Percentiles rank a stretch among this genome's conserved stretches.
Conservation (phyloP, 2,329 filamentous ascomycete genomes). For the Xylaria sp. region DNA sequence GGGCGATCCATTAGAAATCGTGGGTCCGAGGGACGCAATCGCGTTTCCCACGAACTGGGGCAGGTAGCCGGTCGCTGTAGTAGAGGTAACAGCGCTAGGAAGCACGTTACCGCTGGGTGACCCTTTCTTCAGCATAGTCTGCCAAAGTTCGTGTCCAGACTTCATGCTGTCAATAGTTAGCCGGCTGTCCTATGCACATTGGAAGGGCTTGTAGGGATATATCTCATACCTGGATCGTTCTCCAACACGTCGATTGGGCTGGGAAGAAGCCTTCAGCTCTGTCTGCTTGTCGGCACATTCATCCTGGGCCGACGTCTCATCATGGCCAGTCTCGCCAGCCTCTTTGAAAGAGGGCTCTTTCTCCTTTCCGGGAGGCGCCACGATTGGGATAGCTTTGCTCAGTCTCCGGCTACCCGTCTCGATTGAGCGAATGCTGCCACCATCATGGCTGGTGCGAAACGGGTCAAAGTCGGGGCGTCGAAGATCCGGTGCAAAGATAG, state of each 20-base stretch:
- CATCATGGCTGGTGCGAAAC: slow-evolving; percentile 24
- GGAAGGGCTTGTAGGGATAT: not conserved
- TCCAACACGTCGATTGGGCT: slow-evolving; percentile 20
- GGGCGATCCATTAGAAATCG: slow-evolving; percentile 34
- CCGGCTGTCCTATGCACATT: slow-evolving; percentile 7
- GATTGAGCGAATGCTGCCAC: slow-evolving; percentile 23
- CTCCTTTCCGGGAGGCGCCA: slow-evolving; percentile 27
- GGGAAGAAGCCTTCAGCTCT: slow-evolving; percentile 21
- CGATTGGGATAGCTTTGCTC: slow-evolving; percentile 34
- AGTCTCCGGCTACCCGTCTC: slow-evolving; percentile 22
- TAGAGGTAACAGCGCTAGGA: slow-evolving; percentile 47
- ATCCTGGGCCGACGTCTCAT: slow-evolving; percentile 10
- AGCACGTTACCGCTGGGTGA: slow-evolving; percentile 43
- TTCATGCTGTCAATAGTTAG: slow-evolving; percentile 34
- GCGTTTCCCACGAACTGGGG: slow-evolving; percentile 50
- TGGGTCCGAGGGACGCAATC: slow-evolving; percentile 44
- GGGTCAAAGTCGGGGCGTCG: slow-evolving; percentile 25
- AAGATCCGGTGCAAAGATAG: slow-evolving; percentile 15
- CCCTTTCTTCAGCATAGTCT: slow-evolving; percentile 48
- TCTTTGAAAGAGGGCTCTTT: slow-evolving; percentile 8
- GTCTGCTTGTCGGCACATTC: slow-evolving; percentile 10
- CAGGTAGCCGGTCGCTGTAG: slow-evolving; percentile 49
- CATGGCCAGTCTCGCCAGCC: not conserved
- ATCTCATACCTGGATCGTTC: slow-evolving; percentile 31
- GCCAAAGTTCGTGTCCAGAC: slow-evolving; percentile 43